Evolutionary conservation across 768 basidiomycete genomes (phyloP).

Genomic region (Amanita rubescens): DNA sequence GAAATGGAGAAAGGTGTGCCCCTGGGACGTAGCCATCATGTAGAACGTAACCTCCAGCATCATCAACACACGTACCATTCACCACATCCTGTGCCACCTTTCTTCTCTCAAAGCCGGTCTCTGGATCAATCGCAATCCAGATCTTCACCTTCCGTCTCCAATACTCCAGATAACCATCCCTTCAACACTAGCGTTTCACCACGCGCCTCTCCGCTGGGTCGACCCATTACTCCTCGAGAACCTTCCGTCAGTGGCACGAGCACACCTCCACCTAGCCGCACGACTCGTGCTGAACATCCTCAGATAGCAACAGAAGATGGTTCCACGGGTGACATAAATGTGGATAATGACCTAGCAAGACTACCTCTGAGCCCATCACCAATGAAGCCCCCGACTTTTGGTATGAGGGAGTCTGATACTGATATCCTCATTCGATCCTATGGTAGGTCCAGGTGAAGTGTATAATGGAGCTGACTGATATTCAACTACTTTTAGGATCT

Average conservation of each 20-base stretch:
- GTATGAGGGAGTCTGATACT: neutral
- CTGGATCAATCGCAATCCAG: constrained; percentile 14
- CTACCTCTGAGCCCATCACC: constrained; percentile 33
- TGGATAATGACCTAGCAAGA: constrained; percentile 19
- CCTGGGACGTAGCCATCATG: constrained; percentile 56
- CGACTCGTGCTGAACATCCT: constrained; percentile 27
- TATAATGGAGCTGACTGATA: neutral
- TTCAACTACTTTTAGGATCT: neutral
- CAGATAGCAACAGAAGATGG: constrained; percentile 24
- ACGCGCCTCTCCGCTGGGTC: constrained; percentile 25
- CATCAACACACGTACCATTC: constrained; percentile 27
- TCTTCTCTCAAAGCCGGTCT: constrained; percentile 23
- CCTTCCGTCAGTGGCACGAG: constrained; percentile 22
- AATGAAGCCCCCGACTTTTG: constrained; percentile 17
- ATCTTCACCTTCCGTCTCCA: constrained; percentile 13
- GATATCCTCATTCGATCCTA: constrained; percentile 22
- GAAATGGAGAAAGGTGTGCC: constrained; percentile 60
- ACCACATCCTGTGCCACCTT: constrained; percentile 23
- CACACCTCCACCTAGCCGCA: constrained; percentile 31
- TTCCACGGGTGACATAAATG: constrained; percentile 18
- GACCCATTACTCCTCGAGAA: constrained; percentile 28
- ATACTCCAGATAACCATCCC: constrained; percentile 16
- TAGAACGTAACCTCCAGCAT: constrained; percentile 41
- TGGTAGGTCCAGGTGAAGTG: constrained; percentile 15
- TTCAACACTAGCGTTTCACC: constrained; percentile 24